Evolutionary conservation across 805 yeast genomes (phyloP), one percentile per base, ranked within the genome.

Genomic region (Henningerozyma blattae): DNA sequence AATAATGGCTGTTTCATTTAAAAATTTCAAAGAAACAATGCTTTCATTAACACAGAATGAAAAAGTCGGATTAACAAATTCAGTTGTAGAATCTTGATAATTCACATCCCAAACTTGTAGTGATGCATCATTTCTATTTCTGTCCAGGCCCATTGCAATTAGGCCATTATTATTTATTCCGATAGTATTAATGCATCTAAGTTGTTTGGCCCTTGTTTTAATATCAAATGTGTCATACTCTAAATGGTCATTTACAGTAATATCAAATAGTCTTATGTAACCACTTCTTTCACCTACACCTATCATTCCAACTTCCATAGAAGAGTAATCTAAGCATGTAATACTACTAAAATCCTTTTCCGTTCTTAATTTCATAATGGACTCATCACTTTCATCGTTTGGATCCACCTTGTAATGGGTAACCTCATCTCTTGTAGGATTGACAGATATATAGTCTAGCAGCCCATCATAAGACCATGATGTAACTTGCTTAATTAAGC

Each of bases 251-350:
- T 37, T 36, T 10, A 27, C 44, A 3, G 65, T 58, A 14, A 82
- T 65, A 50, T 84, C 80, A 42, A 81, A 74, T 0, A 82, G 48
- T 31, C 72, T 64, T 2, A 81, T 68, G 15, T 61, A 60, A 0
- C 95, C 94, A 47, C 73, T 77, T 38, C 74, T 64, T 33, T 79
- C 81, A 2, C 94, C 95, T 15, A 77, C 79, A 7, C 79, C 84
- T 1, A 75, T 68, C 32, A 77, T 49, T 1, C 91, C 91, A 4
- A 63, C 60, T 27, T 62, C 61, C 3, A 54, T 45, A 3, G 66
- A 54, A 4, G 85, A 77, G 51, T 77, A 78, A 18, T 79, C 73
- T 25, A 75, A 53, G 48, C 86, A 77, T 35, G 75, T 79, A 33
- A 83, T 70, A 39, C 68, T 69, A 24, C 74, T 80, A 50, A 83